These are phyloP conservation scores for Boletus subparvulus DNA, from an alignment of 768 basidiomycete genomes.

Conservation along the genomic window DNA sequence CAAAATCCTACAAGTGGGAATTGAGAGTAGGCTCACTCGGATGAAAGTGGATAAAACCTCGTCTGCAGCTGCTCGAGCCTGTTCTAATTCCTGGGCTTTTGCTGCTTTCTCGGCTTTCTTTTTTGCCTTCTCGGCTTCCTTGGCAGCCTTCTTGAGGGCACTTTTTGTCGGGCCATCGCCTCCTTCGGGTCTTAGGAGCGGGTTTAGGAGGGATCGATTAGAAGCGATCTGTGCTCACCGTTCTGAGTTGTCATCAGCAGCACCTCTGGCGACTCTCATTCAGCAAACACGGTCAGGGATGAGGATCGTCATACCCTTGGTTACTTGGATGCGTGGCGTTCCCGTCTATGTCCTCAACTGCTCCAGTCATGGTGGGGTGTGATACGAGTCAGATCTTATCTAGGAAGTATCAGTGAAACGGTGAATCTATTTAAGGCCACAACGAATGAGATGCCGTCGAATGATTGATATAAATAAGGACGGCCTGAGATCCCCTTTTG, in stretches of 20 bases:
- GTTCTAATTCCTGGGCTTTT: slow-evolving; percentile 73
- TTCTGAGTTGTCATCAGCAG: slow-evolving; percentile 9
- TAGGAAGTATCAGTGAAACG: neutral
- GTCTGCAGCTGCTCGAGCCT: slow-evolving; percentile 66
- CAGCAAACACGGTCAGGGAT: neutral
- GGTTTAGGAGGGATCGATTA: slow-evolving; percentile 1
- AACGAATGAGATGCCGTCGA: neutral
- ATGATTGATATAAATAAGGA: neutral
- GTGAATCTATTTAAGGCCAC: slow-evolving; percentile 14
- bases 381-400: slow-evolving; percentile 23
- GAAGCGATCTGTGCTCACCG: slow-evolving; percentile 5
- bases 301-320: slow-evolving; percentile 5
- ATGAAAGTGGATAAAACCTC: slow-evolving; percentile 27
- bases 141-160: slow-evolving; percentile 88
- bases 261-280: slow-evolving; percentile 4
- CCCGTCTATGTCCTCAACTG: neutral
- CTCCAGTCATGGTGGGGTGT: slow-evolving; percentile 17
- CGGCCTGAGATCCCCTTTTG: neutral
- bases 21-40: slow-evolving; percentile 35
- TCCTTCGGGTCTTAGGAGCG: slow-evolving; percentile 18
- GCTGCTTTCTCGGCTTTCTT: slow-evolving; percentile 86
- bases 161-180: slow-evolving; percentile 72
- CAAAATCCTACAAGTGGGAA: slow-evolving; percentile 58
- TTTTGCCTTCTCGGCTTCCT: slow-evolving; percentile 86
- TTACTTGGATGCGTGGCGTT: neutral